Evolutionary conservation across 2,329 filamentous ascomycete species (phyloP), one percentile per base, ranked within the genome.

Genomic region (Penicillium sp.): DNA sequence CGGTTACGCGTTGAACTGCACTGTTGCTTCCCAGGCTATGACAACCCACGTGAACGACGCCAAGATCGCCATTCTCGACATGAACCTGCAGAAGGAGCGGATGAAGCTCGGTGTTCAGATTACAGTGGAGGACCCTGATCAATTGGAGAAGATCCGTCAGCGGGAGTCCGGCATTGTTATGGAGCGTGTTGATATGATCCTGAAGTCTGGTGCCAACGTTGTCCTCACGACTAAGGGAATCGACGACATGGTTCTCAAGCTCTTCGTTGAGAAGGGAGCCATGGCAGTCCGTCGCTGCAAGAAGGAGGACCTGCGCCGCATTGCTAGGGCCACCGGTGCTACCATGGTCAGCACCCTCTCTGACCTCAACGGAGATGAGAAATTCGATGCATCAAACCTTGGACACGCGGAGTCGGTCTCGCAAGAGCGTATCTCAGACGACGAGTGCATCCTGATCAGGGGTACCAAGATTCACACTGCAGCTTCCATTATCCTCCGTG

Each of bases 81-180:
- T 99, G 85, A 99, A 99, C 77, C 76, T 99, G 68, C 93, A 97
- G 72, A 99, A 99, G 81, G 93, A 97, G 81, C 85, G 93, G 65
- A 97, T 99, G 94, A 97, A 99, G 84, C 81, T 99, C 56, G 94
- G 94, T 64, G 94, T 99, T 57, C 93, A 99, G 76, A 96, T 99
- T 68, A 97, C 94, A 13, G 89, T 99, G 62, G 94, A 99, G 66
- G 94, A 99, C 72, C 94, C 94, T 46, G 88, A 95, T 72, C 94
- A 99, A 76, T 83, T 99, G 48, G 94, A 99, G 80, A 92, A 97
- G 82, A 99, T 99, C 68, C 86, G 94, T 58, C 87, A 94, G 67
- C 86, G 94, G 52, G 94, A 99, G 75, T 85, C 92, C 18, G 91
- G 91, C 66, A 96, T 99, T 78, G 85, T 99, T 45, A 83, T 96